These are phyloP conservation scores for Podochytrium sp. DNA, from an alignment of 192 early-diverging fungal species.

Conservation along the genomic window DNA sequence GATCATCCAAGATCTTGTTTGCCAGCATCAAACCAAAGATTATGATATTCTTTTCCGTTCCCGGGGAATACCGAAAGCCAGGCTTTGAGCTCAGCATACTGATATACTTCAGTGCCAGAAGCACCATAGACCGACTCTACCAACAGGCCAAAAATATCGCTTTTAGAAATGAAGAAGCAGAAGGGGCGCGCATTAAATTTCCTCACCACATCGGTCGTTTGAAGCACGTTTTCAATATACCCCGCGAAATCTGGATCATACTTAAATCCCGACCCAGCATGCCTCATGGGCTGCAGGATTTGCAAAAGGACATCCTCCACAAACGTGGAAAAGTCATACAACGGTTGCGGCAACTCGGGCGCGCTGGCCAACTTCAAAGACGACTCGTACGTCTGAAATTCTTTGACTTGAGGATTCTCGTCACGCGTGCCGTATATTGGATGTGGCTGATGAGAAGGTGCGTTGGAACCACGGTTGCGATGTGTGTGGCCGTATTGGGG, in stretches of 20 bases:
- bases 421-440: too few species aligned
- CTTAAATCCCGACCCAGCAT: not conserved
- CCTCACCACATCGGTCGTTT: constrained; percentile 27
- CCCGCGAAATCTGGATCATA: not conserved
- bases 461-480: too few species aligned
- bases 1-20: constrained; percentile 33
- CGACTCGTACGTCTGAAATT: not conserved
- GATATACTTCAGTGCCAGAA: constrained; percentile 27
- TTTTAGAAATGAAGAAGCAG: not conserved
- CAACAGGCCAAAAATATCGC: not conserved
- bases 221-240: constrained; percentile 27
- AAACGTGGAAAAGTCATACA: constrained; percentile 12
- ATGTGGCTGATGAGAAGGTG: not conserved
- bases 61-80: constrained; percentile 1
- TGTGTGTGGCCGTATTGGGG: too few species aligned
- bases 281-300: not conserved
- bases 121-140: constrained; percentile 19
- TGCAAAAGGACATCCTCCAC: not conserved
- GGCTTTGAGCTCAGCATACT: constrained; percentile 5
- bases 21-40: constrained; percentile 31
- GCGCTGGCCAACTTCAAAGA: constrained; percentile 2
- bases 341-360: constrained; percentile 3
- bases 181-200: not conserved
- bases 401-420: too few species aligned
- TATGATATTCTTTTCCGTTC: constrained; percentile 28